phyloP scores from a whole-genome alignment of 352 stramenopile genomes.

The Pseudoperonospora humuli region DNA sequence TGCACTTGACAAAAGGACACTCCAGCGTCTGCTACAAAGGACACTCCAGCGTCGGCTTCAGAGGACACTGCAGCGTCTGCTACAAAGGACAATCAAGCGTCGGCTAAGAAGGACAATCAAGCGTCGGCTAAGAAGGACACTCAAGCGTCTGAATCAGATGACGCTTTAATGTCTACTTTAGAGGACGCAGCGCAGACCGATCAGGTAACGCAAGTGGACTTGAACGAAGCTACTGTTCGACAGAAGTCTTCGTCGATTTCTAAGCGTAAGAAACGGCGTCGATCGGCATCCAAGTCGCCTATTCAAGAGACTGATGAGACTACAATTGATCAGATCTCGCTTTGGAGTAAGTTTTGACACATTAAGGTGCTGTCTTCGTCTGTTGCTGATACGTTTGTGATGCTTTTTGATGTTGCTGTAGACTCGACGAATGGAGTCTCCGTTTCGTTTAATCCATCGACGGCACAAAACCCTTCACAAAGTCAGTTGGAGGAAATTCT shows the following conservation, averaged over 20 bases:
- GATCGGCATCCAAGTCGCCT: no score
- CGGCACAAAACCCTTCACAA: conserved; percentile 13
- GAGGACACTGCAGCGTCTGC: not conserved
- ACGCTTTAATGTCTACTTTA: no score
- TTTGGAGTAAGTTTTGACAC: conserved; percentile 8
- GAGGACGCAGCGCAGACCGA: conserved; percentile 6
- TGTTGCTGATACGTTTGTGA: not conserved
- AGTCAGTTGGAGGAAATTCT: conserved; percentile 26
- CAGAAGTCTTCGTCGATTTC: no score
- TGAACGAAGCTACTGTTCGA: conserved; percentile 12
- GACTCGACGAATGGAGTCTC: conserved; percentile 18
- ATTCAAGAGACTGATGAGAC: no score
- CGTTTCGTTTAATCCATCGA: conserved; percentile 5
- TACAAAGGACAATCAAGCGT: not conserved
- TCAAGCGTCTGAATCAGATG: no score
- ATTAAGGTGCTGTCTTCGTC: not conserved
- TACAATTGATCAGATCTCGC: conserved; percentile 16
- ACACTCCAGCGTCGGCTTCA: not conserved
- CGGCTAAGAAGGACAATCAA: not conserved
- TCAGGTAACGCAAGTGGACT: conserved; percentile 6
- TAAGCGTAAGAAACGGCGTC: no score
- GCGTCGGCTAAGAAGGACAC: conserved; percentile 5
- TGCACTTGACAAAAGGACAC: not conserved
- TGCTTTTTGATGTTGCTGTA: no score
- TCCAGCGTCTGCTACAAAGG: not conserved